phyloP scores from a whole-genome alignment of 352 stramenopile species.

The Globisporangium acanthophoron region DNA sequence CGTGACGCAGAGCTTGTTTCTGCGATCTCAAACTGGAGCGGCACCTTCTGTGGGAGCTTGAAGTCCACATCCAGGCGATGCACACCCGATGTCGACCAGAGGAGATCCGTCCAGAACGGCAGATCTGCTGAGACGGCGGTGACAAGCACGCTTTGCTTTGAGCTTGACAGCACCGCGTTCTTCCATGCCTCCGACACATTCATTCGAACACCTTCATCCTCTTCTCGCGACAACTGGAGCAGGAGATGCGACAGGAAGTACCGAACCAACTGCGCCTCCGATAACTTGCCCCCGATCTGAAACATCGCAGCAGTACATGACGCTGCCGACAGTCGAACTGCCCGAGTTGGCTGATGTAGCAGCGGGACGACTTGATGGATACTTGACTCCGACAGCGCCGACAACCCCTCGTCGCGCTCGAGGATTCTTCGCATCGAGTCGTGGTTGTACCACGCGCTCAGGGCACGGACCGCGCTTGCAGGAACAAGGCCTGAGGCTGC shows the following conservation, averaged over 20 bases:
- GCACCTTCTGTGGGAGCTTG: slow-evolving; percentile 5
- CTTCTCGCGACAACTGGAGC: slow-evolving; percentile 54
- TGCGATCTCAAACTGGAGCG: background rate
- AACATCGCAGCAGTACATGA: slow-evolving; percentile 47
- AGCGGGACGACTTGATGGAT: slow-evolving; percentile 36
- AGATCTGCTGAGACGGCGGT: slow-evolving; percentile 16
- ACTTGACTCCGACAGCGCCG: slow-evolving; percentile 22
- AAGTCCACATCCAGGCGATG: slow-evolving; percentile 21
- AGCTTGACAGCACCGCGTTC: slow-evolving; percentile 22
- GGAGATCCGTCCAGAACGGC: slow-evolving; percentile 33
- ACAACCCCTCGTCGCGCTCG: slow-evolving; percentile 17
- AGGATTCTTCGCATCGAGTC: slow-evolving; percentile 17
- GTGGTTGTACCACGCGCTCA: slow-evolving; percentile 43
- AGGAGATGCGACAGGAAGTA: slow-evolving; percentile 52
- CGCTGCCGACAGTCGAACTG: slow-evolving; percentile 36
- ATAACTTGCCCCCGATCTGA: background rate
- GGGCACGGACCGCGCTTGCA: slow-evolving; percentile 22
- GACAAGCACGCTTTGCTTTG: slow-evolving; percentile 17
- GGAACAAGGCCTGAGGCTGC: slow-evolving; percentile 24
- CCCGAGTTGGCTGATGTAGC: slow-evolving; percentile 47
- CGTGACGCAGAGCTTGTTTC: slow-evolving; percentile 28
- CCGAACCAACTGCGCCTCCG: slow-evolving; percentile 10
- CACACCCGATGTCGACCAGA: slow-evolving; percentile 44
- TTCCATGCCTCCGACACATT: slow-evolving; percentile 40
- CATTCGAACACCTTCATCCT: slow-evolving; percentile 19